Conservation (phyloP, 208 protist species). For the Wallacemonas sp. region DNA sequence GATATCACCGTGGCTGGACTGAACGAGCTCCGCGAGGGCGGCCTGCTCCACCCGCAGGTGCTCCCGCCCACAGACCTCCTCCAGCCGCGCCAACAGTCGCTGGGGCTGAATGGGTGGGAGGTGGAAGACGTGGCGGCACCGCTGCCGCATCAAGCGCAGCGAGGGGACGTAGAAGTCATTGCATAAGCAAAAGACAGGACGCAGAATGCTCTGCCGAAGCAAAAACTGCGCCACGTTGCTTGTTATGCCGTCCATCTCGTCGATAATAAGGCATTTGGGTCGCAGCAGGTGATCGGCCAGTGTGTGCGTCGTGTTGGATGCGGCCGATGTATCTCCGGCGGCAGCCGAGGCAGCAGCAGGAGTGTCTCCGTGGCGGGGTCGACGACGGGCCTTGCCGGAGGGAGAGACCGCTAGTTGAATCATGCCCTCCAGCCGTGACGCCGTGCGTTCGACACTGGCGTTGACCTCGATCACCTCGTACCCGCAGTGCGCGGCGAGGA, state of each 20-base stretch:
- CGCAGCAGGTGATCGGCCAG: constrained; percentile 60
- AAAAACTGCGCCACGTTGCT: constrained; percentile 65
- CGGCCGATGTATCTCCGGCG: background rate
- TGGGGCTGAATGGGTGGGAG: constrained; percentile 70
- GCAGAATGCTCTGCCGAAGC: constrained; percentile 52
- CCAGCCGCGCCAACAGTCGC: constrained; percentile 59
- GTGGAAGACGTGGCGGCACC: constrained; percentile 52
- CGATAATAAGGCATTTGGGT: constrained; percentile 87
- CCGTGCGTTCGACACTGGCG: constrained; percentile 90
- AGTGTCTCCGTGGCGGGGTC: constrained; percentile 11
- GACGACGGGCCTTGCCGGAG: constrained; percentile 22
- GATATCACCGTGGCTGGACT: constrained; percentile 67
- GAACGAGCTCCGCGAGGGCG: constrained; percentile 62
- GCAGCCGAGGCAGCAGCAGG: background rate
- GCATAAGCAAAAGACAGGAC: constrained; percentile 85
- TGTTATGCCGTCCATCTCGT: constrained; percentile 91
- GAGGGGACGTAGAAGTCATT: constrained; percentile 85
- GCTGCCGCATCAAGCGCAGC: constrained; percentile 63
- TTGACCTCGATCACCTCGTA: constrained; percentile 96
- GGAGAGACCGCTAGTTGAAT: constrained; percentile 65
- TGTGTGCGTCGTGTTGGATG: constrained; percentile 13
- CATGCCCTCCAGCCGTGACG: constrained; percentile 57
- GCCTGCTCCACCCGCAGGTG: constrained; percentile 29
- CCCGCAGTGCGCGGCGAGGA: constrained; percentile 92
- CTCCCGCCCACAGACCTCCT: constrained; percentile 52